Base-by-base conservation (phyloP, 495 filamentous ascomycete genomes). In the Penicillium maclennaniae region DNA sequence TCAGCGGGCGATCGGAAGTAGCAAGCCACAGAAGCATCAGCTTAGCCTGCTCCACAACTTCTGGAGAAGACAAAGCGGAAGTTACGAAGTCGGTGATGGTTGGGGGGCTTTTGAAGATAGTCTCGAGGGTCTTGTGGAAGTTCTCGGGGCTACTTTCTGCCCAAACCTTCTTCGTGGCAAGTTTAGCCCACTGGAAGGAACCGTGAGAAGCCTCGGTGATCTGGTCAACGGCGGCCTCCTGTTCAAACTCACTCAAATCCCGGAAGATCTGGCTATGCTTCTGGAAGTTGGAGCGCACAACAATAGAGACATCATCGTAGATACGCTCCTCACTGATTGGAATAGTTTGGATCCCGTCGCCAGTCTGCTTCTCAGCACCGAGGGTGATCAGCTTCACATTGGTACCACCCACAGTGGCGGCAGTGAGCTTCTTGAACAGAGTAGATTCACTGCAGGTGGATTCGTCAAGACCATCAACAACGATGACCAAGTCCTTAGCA, bases 121-220 rank as follows among this genome's bases (percentile, higher is more conserved):
- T 56, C 6, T 64, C 56, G 0, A 68, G 54, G 2, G 56, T 49
- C 53, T 67, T 68, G 40, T 34, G 38, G 7, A 73, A 41, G n/a
- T 36, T 55, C 23, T 70, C 63, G 0, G 58, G 37, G 23, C 42
- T 60, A 16, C 56, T 34, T 47, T 69, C 69, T 15, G 53, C 54
- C 9, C 62, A 57, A 31, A 58, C 54, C 37, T 55, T 56, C 54
- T 67, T 69, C 8, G 65, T 45, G 39, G 60, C 62, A n/a, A 73
- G 61, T 51, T 72, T 73, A 12, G 69, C 70, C 67, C 67, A 72
- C 0, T 70, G 48, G 54, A 73, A 73, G 23, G 69, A 73, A 15
- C 70, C 69, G 20, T 60, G 49, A 21, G 69, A 55, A 14, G 62
- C 69, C 47, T 72, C 66, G 15, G 65, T 56, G 19, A 73, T 66